These are phyloP conservation scores for Globisporangium splendens DNA, from an alignment of 352 stramenopile species.

Conservation along the genomic window DNA sequence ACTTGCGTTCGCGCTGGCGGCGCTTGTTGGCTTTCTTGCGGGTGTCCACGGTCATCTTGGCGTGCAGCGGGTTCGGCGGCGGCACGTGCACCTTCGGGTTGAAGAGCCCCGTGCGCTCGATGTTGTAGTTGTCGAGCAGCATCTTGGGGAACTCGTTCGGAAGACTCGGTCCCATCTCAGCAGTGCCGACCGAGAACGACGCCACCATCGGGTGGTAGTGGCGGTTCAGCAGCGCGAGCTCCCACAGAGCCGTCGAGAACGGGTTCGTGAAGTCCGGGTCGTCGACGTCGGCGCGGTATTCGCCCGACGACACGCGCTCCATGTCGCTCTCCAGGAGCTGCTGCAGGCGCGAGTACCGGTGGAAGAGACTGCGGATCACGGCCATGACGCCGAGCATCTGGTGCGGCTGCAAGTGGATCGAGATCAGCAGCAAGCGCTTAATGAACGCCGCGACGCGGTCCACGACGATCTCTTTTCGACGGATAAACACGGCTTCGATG, in stretches of 20 bases:
- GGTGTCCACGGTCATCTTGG: conserved; percentile 50
- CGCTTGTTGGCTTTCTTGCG: conserved; percentile 33
- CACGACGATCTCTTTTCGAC: conserved; percentile 93
- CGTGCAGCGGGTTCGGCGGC: conserved; percentile 61
- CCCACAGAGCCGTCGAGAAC: conserved; percentile 92
- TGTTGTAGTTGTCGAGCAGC: conserved; percentile 66
- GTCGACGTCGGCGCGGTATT: conserved; percentile 89
- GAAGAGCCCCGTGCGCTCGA: conserved; percentile 35
- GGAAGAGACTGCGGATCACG: conserved; percentile 84
- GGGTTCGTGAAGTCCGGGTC: conserved; percentile 96
- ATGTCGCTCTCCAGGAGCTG: conserved; percentile 95
- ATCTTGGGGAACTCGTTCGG: conserved; percentile 64
- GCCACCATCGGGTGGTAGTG: conserved; percentile 85
- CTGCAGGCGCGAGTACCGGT: conserved; percentile 91
- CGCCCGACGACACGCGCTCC: conserved; percentile 91
- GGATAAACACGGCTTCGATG: conserved; percentile 91
- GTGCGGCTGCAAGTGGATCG: conserved; percentile 81
- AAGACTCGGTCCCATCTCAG: conserved; percentile 49
- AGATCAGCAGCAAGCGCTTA: conserved; percentile 90
- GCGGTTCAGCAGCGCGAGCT: conserved; percentile 86
- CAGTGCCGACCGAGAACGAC: conserved; percentile 59
- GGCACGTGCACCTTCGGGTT: conserved; percentile 59
- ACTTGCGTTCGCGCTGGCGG: conserved; percentile 53
- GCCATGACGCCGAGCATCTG: conserved; percentile 86
- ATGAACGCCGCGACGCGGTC: conserved; percentile 94